Conservation (phyloP, 805 yeast genomes). For the Lipomyces mesembrius region DNA sequence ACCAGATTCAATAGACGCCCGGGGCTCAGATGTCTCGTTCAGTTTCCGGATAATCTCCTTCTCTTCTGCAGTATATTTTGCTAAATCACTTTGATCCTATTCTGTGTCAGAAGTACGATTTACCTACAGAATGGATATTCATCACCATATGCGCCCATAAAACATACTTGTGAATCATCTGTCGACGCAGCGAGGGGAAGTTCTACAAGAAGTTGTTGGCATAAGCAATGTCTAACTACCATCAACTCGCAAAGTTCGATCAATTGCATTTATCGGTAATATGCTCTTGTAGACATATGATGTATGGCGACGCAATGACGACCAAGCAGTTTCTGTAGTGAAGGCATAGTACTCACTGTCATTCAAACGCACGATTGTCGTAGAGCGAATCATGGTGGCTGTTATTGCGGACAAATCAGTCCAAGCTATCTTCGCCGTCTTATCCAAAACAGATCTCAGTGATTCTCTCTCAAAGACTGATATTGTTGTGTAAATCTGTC, state of each 20-base stretch:
- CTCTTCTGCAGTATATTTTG: slow-evolving; percentile 82
- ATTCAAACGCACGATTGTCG: slow-evolving; percentile 35
- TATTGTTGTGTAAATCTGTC: not conserved
- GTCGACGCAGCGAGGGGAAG: slow-evolving; percentile 91
- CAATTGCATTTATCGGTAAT: not conserved
- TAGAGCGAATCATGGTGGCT: slow-evolving; percentile 35
- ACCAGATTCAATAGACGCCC: slow-evolving; percentile 84
- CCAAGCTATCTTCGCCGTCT: not conserved
- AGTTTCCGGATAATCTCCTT: slow-evolving; percentile 76
- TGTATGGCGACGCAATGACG: not conserved
- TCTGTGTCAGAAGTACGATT: slow-evolving; percentile 39
- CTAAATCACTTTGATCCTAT: slow-evolving; percentile 56
- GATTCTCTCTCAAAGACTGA: not conserved
- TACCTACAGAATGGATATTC: not conserved
- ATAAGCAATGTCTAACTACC: not conserved
- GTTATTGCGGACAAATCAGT: not conserved
- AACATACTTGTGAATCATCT: slow-evolving; percentile 58
- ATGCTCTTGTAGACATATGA: slow-evolving; percentile 3
- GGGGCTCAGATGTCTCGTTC: slow-evolving; percentile 76
- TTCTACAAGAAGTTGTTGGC: slow-evolving; percentile 50
- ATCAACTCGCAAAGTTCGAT: not conserved
- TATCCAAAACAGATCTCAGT: not conserved
- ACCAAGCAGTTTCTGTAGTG: not conserved
- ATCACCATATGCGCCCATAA: not conserved
- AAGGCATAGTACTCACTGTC: slow-evolving; percentile 31